phyloP scores from a whole-genome alignment of 1,284 basidiomycete species.

The Pholiota adiposa region DNA sequence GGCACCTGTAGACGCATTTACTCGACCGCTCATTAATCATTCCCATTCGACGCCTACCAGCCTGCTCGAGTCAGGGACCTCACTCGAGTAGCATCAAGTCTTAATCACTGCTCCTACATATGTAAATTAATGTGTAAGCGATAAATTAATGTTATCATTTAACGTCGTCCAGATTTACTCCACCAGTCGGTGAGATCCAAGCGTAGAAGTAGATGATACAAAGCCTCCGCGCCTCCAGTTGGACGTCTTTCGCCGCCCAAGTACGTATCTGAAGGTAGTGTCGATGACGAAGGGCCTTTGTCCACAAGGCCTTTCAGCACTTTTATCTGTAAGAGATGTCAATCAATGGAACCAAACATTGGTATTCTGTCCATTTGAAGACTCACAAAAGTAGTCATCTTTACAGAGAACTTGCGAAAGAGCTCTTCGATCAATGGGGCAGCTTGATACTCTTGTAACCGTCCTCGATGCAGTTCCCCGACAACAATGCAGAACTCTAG shows the following conservation, averaged over 20 bases:
- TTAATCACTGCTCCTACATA: too few relatives aligned
- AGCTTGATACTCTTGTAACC: conserved; percentile 63
- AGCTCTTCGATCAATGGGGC: conserved; percentile 58
- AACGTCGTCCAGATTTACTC: conserved; percentile 26
- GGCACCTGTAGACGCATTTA: too few relatives aligned
- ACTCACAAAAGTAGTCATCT: conserved; percentile 64
- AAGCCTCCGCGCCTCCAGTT: conserved; percentile 50
- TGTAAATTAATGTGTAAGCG: too few relatives aligned
- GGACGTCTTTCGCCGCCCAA: conserved; percentile 30
- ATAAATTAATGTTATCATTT: too few relatives aligned
- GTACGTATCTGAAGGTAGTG: conserved; percentile 27
- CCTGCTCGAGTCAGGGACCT: too few relatives aligned
- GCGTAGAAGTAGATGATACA: conserved; percentile 50
- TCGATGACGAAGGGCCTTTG: conserved; percentile 35
- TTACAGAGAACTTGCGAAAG: conserved; percentile 56
- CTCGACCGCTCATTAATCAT: too few relatives aligned
- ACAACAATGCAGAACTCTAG: conserved; percentile 74
- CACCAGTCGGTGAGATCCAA: conserved; percentile 57
- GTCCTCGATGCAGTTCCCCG: conserved; percentile 59
- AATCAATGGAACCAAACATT: neutral
- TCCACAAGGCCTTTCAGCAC: conserved; percentile 48
- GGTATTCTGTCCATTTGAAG: too few relatives aligned
- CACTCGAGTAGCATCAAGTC: too few relatives aligned
- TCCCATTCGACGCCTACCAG: too few relatives aligned
- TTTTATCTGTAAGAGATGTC: conserved; percentile 34